These are phyloP conservation scores for Kodamaea sp. DNA, from an alignment of 1,139 yeast species.

Conservation along the genomic window DNA sequence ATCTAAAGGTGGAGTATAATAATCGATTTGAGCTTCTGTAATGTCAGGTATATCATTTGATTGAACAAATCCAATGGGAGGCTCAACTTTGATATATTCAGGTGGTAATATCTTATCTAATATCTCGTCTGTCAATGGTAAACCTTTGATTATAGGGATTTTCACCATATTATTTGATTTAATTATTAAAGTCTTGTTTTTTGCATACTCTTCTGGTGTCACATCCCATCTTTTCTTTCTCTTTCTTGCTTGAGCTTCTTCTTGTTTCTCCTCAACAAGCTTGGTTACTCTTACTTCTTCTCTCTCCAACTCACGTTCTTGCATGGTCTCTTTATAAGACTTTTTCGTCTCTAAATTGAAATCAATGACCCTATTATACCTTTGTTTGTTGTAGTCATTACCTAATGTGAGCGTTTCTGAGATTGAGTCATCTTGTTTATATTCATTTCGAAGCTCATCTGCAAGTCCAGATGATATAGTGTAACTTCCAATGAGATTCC, in stretches of 20 bases:
- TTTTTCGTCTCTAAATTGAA: conserved; percentile 20
- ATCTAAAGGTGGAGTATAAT: conserved; percentile 26
- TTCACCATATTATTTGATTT: conserved; percentile 14
- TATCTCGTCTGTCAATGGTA: conserved; percentile 47
- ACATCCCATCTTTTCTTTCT: conserved; percentile 30
- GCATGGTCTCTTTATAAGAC: conserved; percentile 38
- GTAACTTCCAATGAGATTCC: conserved; percentile 28
- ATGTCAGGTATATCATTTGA: conserved; percentile 31
- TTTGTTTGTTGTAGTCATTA: conserved; percentile 19
- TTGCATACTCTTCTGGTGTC: conserved; percentile 31
- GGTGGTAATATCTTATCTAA: conserved; percentile 52
- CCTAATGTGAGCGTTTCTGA: conserved; percentile 17
- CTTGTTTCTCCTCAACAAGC: conserved; percentile 17
- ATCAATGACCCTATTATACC: conserved; percentile 24
- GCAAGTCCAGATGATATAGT: conserved; percentile 30
- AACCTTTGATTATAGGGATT: conserved; percentile 43
- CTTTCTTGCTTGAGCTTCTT: conserved; percentile 14
- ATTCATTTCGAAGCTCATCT: conserved; percentile 25
- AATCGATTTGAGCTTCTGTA: conserved; percentile 23
- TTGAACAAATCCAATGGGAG: conserved; percentile 49
- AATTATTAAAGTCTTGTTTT: conserved; percentile 8
- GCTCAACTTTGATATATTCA: conserved; percentile 47
- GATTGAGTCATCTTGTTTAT: conserved; percentile 36
- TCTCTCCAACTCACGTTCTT: conserved; percentile 28
- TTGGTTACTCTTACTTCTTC: conserved; percentile 26